Base-by-base conservation (phyloP, 331 rosid genomes). In the Acacia concinna region DNA sequence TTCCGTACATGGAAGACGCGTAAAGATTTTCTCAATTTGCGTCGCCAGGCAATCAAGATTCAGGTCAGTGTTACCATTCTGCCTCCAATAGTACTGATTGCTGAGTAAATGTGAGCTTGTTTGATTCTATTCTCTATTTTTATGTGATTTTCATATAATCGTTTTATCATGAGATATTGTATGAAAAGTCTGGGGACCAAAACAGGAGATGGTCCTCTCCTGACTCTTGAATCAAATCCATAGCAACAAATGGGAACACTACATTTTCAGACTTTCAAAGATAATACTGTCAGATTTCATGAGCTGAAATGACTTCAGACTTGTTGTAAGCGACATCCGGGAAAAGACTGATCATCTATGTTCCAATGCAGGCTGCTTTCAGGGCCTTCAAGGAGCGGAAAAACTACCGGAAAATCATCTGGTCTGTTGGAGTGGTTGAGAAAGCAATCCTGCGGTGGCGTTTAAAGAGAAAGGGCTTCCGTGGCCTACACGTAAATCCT, bases 401-500 rank as follows among this genome's bases (percentile, higher is more conserved):
- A 89, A 91, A 93, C 52, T 96, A 96, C 76, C 34, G 80, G 17
- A 91, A 91, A 89, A 88, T 96, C 74, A 72, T 96, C 18, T 96
- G 99, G 98, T 90, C 95, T 2, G 99, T 96, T 5, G 86, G 98
- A 63, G 90, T 96, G 81, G 88, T 96, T 67, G 99, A 96, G 87
- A 96, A 96, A 87, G 98, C 82, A 77, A 71, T 96, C 86, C 75
- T 96, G 68, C 91, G 99, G 30, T 96, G 99, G 99, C 98, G 97
- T 65, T 80, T 83, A 12, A 96, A 88, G 93, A 87, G 98, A 84
- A 89, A 43, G 76, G 99, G 99, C 23, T 90, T 96, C 70, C 97
- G 98, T 8, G 99, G 99, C 56, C 94, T 96, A 25, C 87, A 74
- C 17, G 87, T 91, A 77, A 84, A 82, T 65, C 84, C 90, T 1